Conservation (phyloP, 352 stramenopile genomes). For the Globisporangium parvum region DNA sequence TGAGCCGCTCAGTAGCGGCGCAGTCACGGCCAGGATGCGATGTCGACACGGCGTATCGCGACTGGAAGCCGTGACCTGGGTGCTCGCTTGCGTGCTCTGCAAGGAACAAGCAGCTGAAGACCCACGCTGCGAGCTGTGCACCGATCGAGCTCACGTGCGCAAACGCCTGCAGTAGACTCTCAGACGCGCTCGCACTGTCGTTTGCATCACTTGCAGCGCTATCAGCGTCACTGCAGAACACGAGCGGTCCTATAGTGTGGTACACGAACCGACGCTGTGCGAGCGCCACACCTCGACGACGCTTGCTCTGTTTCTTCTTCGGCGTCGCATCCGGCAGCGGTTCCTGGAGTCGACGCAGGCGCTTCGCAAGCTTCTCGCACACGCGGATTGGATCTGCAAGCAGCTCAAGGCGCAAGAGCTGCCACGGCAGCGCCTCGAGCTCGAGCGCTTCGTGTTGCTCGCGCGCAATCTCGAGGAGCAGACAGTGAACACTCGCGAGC, state of each 20-base stretch:
- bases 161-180: constrained; percentile 2
- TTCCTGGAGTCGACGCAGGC: constrained; percentile 25
- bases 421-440: constrained; percentile 34
- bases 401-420: constrained; percentile 48
- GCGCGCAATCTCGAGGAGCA: constrained; percentile 32
- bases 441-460: constrained; percentile 3
- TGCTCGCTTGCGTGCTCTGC: neutral
- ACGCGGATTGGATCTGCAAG: constrained; percentile 23
- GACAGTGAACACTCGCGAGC: constrained; percentile 27
- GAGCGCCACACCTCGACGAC: constrained; percentile 7
- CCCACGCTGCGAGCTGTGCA: constrained; percentile 40
- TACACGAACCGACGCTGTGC: constrained; percentile 38
- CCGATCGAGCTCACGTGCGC: constrained; percentile 39
- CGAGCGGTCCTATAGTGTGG: constrained; percentile 16
- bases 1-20: too few relatives aligned
- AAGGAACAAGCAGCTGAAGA: constrained; percentile 30
- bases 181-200: neutral
- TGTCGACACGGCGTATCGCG: too few relatives aligned
- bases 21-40: too few relatives aligned
- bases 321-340: neutral
- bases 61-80: neutral
- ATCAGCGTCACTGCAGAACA: constrained; percentile 9
- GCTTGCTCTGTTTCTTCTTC: neutral
- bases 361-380: constrained; percentile 34
- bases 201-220: neutral